Percentiles rank a stretch among this genome's conserved stretches.
Conservation (phyloP, 2,329 filamentous ascomycete genomes). For the Lecanicillium sp. region DNA sequence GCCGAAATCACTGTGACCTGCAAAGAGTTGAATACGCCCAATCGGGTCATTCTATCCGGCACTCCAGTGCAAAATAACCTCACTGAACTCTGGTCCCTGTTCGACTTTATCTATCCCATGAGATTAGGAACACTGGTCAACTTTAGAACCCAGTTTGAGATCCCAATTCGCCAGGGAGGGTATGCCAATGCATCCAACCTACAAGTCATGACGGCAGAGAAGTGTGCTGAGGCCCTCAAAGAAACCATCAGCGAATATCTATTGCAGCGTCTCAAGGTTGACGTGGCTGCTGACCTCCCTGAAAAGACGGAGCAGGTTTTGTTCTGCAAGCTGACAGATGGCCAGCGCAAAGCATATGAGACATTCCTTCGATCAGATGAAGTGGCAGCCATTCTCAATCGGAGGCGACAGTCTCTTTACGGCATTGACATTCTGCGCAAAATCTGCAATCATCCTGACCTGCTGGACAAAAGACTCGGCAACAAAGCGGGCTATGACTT, state of each 20-base stretch:
- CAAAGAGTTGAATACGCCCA: conserved; percentile 85
- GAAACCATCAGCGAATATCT: conserved; percentile 91
- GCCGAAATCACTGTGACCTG: conserved; percentile 90
- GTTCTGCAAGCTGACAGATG: conserved; percentile 79
- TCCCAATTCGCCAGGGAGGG: conserved; percentile 86
- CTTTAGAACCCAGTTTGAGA: conserved; percentile 86
- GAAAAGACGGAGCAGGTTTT: conserved; percentile 95
- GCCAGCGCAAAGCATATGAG: conserved; percentile 75
- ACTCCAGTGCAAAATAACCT: conserved; percentile 98
- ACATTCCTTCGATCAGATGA: conserved; percentile 75
- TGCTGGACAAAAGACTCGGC: conserved; percentile 56
- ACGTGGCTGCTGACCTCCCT: conserved; percentile 87
- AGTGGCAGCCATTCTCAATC: conserved; percentile 72
- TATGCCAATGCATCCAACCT: conserved; percentile 93
- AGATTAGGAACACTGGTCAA: conserved; percentile 83
- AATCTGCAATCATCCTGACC: conserved; percentile 95
- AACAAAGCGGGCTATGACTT: conserved; percentile 63
- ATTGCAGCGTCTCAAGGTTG: conserved; percentile 83
- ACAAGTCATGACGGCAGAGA: conserved; percentile 88
- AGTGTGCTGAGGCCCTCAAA: conserved; percentile 88
- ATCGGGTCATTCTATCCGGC: conserved; percentile 87
- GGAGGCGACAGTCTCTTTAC: conserved; percentile 71
- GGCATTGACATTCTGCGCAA: conserved; percentile 91
- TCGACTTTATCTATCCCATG: conserved; percentile 98
- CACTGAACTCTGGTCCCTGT: conserved; percentile 90